Percentiles rank a stretch among this genome's conserved stretches.
phyloP scores from a whole-genome alignment of 176 grass and related monocot species.

The Elymus sibiricus region DNA sequence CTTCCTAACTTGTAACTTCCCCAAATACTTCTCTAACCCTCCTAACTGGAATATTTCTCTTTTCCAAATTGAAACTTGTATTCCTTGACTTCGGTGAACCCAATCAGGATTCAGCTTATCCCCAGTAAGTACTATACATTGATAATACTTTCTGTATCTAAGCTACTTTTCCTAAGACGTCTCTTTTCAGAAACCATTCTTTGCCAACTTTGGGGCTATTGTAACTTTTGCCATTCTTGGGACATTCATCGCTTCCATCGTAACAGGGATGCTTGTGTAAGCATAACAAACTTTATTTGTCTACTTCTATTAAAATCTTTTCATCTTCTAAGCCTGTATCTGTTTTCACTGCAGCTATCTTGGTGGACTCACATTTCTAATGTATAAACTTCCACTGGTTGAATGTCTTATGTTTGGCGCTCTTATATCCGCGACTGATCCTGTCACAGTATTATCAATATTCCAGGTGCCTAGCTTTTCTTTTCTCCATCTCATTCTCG shows the following conservation, averaged over 20 bases:
- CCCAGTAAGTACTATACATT: constrained; percentile 60
- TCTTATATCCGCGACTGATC: constrained; percentile 98
- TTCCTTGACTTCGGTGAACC: constrained; percentile 77
- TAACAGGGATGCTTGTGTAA: constrained; percentile 99
- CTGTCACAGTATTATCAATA: constrained; percentile 98
- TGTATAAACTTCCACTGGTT: constrained; percentile 90
- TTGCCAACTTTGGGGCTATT: constrained; percentile 98
- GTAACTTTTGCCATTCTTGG: constrained; percentile 96
- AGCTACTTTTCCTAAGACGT: constrained; percentile 10
- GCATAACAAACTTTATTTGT: constrained; percentile 8
- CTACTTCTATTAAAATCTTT: not conserved
- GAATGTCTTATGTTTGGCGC: constrained; percentile 98
- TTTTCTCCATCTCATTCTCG: constrained; percentile 8
- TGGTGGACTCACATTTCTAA: constrained; percentile 93
- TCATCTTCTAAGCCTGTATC: constrained; percentile 25
- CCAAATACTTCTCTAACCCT: constrained; percentile 16
- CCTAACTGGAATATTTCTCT: not conserved
- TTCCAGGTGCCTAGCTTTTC: constrained; percentile 67
- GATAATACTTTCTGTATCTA: constrained; percentile 4
- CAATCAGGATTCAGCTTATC: constrained; percentile 99
- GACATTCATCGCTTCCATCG: constrained; percentile 87
- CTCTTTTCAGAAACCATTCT: constrained; percentile 88
- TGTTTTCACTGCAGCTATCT: constrained; percentile 63
- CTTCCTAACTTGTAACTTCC: constrained; percentile 15
- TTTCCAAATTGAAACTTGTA: constrained; percentile 24